Base-by-base conservation (phyloP, 441 rosid species). In the Pelargonium cotyledonis region DNA sequence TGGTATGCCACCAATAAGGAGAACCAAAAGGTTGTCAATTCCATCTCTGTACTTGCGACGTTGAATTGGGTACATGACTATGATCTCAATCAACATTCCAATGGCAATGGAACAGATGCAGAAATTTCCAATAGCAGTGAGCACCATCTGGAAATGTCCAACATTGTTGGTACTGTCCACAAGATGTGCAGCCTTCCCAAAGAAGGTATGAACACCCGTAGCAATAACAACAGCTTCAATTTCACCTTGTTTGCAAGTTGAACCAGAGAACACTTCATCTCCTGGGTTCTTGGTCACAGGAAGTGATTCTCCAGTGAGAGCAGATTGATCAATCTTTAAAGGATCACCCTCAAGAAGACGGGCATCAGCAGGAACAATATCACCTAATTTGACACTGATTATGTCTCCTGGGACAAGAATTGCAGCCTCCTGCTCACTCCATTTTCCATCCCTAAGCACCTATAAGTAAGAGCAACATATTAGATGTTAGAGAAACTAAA, bases 11-110 rank as follows among this genome's bases (percentile, higher is more conserved):
- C 98, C 98, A 40, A 92, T 92, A 84, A 92, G 77, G 66, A 92
- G 97, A 69, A 92, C 98, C 77, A 92, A 77, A 66, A 92, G 97
- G 67, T 92, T 92, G 73, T 92, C 91, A 61, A 92, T 92, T 29
- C 98, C 98, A 40, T 88, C 83, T 70, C 98, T 85, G 77, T 92
- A 92, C 38, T 68, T 72, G 65, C 98, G 86, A 67, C 70, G 77
- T 68, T 92, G 98, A 76, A 92, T 90, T 9, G 96, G 96, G 71
- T 90, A 92, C 98, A 92, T 92, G 63, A 92, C 97, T 1, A 92
- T 8, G 80, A 92, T 55, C 84, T 92, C 98, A 66, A 89, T 62
- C 31, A 74, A 4, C 78, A 92, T 89, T 63, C 98, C 98, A 6
- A 82, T 19, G 0, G 94, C 96, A 14, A 92, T 92, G 63, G 98